Percentiles rank a stretch among this genome's conserved stretches.
phyloP scores from a whole-genome alignment of 768 basidiomycete genomes.

The Naematelia encephala region DNA sequence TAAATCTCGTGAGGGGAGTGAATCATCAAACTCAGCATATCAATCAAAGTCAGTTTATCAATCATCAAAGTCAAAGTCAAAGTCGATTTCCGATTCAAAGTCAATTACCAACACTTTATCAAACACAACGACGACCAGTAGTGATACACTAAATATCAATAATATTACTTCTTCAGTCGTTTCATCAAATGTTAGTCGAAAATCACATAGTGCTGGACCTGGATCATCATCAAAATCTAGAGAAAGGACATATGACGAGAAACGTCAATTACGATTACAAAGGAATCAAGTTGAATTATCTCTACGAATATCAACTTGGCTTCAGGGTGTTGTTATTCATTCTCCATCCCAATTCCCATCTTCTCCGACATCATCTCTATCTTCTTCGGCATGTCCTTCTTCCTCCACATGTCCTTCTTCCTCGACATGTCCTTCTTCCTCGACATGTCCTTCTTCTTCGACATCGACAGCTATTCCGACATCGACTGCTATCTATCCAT shows the following conservation, averaged over 20 bases:
- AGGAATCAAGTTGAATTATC: too few relatives aligned
- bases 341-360: too few relatives aligned
- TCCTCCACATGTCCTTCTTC: conserved; percentile 3
- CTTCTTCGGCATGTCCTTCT: neutral
- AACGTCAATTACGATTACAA: too few relatives aligned
- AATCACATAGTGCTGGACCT: too few relatives aligned
- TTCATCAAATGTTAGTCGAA: neutral
- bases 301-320: too few relatives aligned
- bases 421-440: too few relatives aligned
- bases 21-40: neutral
- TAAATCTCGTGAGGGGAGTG: conserved; percentile 3
- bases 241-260: too few relatives aligned
- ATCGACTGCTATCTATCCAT: neutral
- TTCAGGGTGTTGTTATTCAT: too few relatives aligned
- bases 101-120: conserved; percentile 1
- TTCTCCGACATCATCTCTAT: neutral
- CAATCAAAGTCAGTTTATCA: neutral
- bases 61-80: neutral
- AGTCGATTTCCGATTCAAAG: neutral
- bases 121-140: too few relatives aligned
- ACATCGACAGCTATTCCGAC: neutral
- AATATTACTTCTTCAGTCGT: neutral
- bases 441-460: too few relatives aligned
- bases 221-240: too few relatives aligned
- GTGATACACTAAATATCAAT: too few relatives aligned